Evolutionary conservation across 2,329 filamentous ascomycete genomes (phyloP), one percentile per base, ranked within the genome.

Genomic region (Xylariales sp.): DNA sequence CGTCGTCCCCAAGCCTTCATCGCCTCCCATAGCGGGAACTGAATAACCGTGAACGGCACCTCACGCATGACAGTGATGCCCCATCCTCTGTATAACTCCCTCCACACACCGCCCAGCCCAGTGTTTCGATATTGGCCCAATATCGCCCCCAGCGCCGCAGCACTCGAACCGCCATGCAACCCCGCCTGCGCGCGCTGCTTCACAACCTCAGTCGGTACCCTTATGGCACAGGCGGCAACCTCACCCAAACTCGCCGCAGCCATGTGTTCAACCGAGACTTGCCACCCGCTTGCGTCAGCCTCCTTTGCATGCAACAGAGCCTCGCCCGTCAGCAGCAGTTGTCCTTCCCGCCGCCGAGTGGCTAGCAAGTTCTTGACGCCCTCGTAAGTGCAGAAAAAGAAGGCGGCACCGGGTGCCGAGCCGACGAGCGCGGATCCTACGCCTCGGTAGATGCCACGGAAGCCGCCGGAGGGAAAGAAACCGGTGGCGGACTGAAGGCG

Each of bases 351-450:
- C 43, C 42, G 34, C 33, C 46, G 55, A 51, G 35, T 47, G 40
- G 63, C 60, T 36, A 82, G 65, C 24, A 73, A 55, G 16, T 62
- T 57, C 63, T 90, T 95, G 38, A 84, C 71, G 39, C 76, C 73
- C 66, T 96, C 90, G 71, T 95, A 95, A 39, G 88, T 93, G 60
- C 88, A 86, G 77, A 98, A 98, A 80, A 98, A 98, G 59, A 95
- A 86, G 31, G 93, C 91, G 2, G 94, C 93, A 42, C 89, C 88
- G 0, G 93, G 93, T 0, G 93, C 91, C 34, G 88, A 95, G 21
- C 94, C 93, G 44, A 96, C 83, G 38, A 97, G 73, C 1, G 90
- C 89, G 44, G 82, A 88, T 36, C 91, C 93, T 12, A 98, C 81
- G 60, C 93, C 93, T 33, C 87, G 84, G 71, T 98, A 98, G 55